phyloP scores from a whole-genome alignment of 345 rosid genomes.

The Bruguiera gymnorhiza region DNA sequence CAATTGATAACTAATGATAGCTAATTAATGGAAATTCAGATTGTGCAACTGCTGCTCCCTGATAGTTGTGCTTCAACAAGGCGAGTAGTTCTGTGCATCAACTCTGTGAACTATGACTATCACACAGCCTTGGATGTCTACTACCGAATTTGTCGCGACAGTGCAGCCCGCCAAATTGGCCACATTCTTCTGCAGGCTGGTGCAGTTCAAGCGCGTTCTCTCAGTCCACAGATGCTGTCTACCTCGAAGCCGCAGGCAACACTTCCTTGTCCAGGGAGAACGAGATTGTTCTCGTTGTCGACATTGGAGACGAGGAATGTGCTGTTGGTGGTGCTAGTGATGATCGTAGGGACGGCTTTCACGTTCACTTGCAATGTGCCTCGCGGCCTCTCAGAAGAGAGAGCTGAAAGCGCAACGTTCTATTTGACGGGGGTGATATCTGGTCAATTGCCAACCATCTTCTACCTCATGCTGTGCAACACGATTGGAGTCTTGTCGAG shows the following conservation, averaged over 20 bases:
- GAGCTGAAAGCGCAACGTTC: neutral
- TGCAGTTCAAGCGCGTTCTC: neutral
- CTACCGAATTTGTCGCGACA: neutral
- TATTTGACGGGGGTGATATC: neutral
- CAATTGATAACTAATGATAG: no score
- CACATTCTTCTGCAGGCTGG: constrained; percentile 8
- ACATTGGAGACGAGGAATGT: constrained; percentile 4
- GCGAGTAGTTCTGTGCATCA: neutral
- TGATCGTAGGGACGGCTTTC: constrained; percentile 3
- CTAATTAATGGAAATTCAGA: neutral
- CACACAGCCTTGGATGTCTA: constrained; percentile 9
- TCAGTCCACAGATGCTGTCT: neutral
- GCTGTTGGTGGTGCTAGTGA: constrained; percentile 2
- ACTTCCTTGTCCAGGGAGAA: neutral
- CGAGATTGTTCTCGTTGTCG: neutral
- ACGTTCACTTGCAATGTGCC: neutral
- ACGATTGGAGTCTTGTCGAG: neutral
- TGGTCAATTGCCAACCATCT: constrained; percentile 1
- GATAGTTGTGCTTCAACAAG: neutral
- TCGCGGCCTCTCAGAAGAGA: neutral
- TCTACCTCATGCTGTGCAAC: constrained; percentile 1
- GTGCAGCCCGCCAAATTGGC: neutral
- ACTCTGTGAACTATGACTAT: neutral
- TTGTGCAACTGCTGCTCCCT: neutral
- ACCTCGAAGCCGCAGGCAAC: no score